Base-by-base conservation (phyloP, 1,139 yeast genomes). In the Yamadazyma sp. region DNA sequence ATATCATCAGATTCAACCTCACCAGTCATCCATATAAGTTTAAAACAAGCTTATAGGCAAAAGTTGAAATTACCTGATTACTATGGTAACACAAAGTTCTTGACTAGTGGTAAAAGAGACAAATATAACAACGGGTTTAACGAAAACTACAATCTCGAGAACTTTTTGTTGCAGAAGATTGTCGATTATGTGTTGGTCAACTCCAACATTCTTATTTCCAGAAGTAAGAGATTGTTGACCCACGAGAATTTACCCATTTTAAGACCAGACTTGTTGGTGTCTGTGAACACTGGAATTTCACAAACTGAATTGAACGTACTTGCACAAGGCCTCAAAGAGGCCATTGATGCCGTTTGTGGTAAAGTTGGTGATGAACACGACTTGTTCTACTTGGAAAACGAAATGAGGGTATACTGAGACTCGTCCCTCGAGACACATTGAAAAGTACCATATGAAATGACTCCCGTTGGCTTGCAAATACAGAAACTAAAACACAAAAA, bases 171-270 rank as follows among this genome's bases (percentile, higher is more conserved):
- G 40, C 94, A 86, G 61, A 65, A 64, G 40, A 73, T 87, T 23
- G 76, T 84, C 24, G 83, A 85, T 51, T 56, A 61, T 21, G 67
- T 78, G 7, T 67, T 81, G 41, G 54, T 57, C 8, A 59, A 68
- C n/a, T 67, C 73, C 29, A 75, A 78, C 30, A 73, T 86, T 13
- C 70, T 88, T 45, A 70, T 89, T 36, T 71, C 90, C 11, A 79
- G 95, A 55, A 73, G 86, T 12, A 82, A 84, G 45, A 72, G 79
- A 43, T 72, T 88, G 13, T 68, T 82, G 40, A 82, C 78, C 48
- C 95, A 84, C 53, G 97, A 90, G 56, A 64, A 80, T 41, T 72
- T 86, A 46, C 94, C 95, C 3, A 71, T 86, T 31, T 74, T 78
- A 36, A 58, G 60, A 37, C 96, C 94, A 21, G 84, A 85, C 48